Conservation (phyloP, 106 monocot genomes). For the Dendrobium nobile region DNA sequence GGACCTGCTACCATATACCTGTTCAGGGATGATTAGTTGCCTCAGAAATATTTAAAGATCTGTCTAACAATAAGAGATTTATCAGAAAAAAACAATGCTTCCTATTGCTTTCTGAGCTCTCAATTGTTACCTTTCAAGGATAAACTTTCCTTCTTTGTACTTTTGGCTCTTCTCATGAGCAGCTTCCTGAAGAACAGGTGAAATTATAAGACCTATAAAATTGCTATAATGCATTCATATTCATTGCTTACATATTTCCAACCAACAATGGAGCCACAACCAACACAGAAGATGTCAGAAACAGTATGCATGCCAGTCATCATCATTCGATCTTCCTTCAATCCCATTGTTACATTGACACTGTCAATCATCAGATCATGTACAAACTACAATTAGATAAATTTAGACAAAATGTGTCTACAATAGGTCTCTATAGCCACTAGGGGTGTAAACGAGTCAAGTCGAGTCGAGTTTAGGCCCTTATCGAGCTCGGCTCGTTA, state of each 20-base stretch:
- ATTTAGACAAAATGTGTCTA: neutral
- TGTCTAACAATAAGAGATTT: neutral
- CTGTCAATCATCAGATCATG: conserved; percentile 17
- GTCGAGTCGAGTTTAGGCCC: too few relatives aligned
- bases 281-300: conserved; percentile 76
- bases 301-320: conserved; percentile 83
- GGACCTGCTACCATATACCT: neutral
- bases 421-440: neutral
- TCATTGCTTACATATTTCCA: conserved; percentile 76
- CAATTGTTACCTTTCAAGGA: conserved; percentile 3
- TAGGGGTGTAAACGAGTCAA: too few relatives aligned
- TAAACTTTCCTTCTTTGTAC: conserved; percentile 9
- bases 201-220: neutral
- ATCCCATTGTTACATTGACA: conserved; percentile 54
- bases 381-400: neutral
- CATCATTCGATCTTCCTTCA: conserved; percentile 67
- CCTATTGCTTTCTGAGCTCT: too few relatives aligned
- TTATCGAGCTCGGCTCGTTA: too few relatives aligned
- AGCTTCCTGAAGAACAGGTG: neutral
- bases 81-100: neutral
- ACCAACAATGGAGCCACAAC: conserved; percentile 77
- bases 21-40: conserved; percentile 3
- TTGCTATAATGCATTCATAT: neutral
- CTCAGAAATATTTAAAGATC: neutral
- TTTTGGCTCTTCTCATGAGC: conserved; percentile 1